Base-by-base conservation (phyloP, 306 rosid species). In the Rubus parviflorus region DNA sequence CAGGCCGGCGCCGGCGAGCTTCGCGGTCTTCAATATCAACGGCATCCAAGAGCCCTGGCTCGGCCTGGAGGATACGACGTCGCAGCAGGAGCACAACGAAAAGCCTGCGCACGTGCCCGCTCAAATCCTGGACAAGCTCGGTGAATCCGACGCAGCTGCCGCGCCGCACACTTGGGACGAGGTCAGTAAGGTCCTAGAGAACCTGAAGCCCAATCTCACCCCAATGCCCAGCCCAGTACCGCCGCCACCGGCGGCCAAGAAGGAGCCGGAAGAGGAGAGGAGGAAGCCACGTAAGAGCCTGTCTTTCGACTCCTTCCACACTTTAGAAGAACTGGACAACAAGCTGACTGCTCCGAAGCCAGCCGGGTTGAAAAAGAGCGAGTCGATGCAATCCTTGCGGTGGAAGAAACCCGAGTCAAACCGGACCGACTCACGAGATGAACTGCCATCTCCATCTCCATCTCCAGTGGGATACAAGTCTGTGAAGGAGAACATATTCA, bases 1-100 rank as follows among this genome's bases (percentile, higher is more conserved):
- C 85, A 87, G 81, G 2, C 97, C 97, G 6, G 90, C 98, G 1
- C 97, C 97, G 2, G 74, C 97, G 0, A 90, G 98, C 84, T 94
- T 90, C n/a, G 92, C 97, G 0, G 91, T 88, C 7, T 95, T 95
- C 17, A 90, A 95, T 83, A 81, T 95, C 72, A 88, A 90, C 88
- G 71, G 93, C 52, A 82, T 95, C 49, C 89, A 89, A 19, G 98
- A 95, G 72, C 97, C 98, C 8, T 95, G 98, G 98, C 83, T 90
- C 0, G 82, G 84, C 72, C 80, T 78, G 1, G 84, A 82, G 79
- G 5, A 82, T 35, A 23, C 57, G 12, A 37, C 69, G 4, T 45
- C 40, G 17, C 73, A 66, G 8, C 67, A 75, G 6, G 68, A 41
- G 15, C 7, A 42, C 0, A 13, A 63, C 6, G 86, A 80, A 12